phyloP scores from a whole-genome alignment of 2,329 filamentous ascomycete genomes.

The Alternaria arborescens region DNA sequence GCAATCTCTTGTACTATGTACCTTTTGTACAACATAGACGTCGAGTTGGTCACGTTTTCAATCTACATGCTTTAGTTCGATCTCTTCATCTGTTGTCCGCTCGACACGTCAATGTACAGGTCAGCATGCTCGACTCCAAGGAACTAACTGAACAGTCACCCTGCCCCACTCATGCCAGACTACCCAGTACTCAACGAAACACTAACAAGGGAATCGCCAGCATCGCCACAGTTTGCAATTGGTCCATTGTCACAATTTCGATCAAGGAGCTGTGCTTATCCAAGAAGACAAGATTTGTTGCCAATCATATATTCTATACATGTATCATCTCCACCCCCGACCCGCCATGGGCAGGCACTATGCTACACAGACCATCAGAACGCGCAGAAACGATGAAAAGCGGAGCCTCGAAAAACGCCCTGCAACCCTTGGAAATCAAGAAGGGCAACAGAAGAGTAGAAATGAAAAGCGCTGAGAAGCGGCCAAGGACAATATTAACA shows the following conservation, averaged over 20 bases:
- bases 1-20: conserved; percentile 51
- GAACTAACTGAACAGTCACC: neutral
- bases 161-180: neutral
- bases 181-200: neutral
- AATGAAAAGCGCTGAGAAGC: conserved; percentile 23
- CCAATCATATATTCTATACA: conserved; percentile 28
- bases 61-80: conserved; percentile 41
- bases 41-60: conserved; percentile 46
- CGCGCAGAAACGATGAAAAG: conserved; percentile 15
- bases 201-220: neutral
- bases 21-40: conserved; percentile 54
- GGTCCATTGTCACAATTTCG: neutral
- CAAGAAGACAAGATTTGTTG: conserved; percentile 9
- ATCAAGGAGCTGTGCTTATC: neutral
- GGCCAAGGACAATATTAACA: conserved; percentile 30
- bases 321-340: conserved; percentile 13
- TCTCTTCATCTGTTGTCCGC: neutral
- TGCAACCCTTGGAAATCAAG: conserved; percentile 19
- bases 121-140: neutral
- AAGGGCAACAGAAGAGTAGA: conserved; percentile 35
- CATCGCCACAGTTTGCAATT: neutral
- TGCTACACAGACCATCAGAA: conserved; percentile 23
- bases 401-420: conserved; percentile 33
- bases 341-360: conserved; percentile 17
- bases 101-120: neutral